Evolutionary conservation across 305 asterid genomes (phyloP).

Genomic region (Fraxinus dipetala): DNA sequence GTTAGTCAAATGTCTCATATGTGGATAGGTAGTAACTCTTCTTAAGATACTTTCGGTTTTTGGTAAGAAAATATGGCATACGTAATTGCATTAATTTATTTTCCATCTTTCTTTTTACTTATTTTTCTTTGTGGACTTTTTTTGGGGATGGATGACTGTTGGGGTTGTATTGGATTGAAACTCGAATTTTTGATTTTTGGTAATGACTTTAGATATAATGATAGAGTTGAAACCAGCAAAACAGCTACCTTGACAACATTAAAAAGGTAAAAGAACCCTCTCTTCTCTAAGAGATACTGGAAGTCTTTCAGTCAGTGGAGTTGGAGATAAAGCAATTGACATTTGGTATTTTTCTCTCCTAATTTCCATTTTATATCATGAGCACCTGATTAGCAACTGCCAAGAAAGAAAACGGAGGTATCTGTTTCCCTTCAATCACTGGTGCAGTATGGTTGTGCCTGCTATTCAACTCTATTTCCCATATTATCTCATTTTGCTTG

Average conservation of each 20-base stretch:
- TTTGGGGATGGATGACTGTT: neutral
- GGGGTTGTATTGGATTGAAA: neutral
- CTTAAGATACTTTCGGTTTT: neutral
- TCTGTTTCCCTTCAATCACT: neutral
- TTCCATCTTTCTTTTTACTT: neutral
- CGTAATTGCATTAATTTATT: neutral
- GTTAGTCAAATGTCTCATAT: no score
- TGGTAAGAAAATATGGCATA: neutral
- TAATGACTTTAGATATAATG: conserved; percentile 32
- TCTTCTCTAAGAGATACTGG: conserved; percentile 38
- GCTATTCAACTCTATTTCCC: neutral
- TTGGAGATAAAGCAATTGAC: conserved; percentile 46
- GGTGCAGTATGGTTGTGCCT: neutral
- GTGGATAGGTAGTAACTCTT: neutral
- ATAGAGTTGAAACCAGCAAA: conserved; percentile 44
- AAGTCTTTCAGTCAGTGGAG: conserved; percentile 42
- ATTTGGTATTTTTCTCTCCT: conserved; percentile 37
- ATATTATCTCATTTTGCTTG: neutral
- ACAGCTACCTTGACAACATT: conserved; percentile 34
- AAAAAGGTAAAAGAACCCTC: conserved; percentile 38
- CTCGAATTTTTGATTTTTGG: neutral
- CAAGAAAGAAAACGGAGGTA: neutral
- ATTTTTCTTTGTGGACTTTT: neutral
- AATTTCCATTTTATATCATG: neutral
- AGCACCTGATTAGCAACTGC: neutral